Evolutionary conservation across 176 grass and related monocot genomes (phyloP), one percentile per base, ranked within the genome.

Genomic region (Lolium rigidum): DNA sequence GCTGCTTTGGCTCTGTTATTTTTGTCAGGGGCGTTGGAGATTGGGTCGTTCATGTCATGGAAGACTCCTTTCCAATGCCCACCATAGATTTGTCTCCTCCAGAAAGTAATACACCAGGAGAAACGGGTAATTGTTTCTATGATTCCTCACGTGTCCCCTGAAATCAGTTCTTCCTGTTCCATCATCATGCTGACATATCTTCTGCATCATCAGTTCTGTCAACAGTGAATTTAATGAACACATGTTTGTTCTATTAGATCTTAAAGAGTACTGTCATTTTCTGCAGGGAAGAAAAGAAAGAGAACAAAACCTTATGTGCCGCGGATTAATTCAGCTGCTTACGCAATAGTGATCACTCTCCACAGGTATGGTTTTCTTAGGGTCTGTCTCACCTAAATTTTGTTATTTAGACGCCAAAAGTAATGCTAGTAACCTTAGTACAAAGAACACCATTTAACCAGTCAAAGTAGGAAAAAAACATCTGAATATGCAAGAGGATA

Each of bases 331-430:
- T 86, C 86, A 70, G 93, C 86, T 69, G 66, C 96, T 28, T 95
- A 98, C 11, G 93, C 96, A 7, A 80, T 95, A 79, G 37, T 95
- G 74, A 91, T 98, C 67, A 95, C 93, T 6, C 93, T 98, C 65
- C 72, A 91, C 43, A 91, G 88, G 96, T 98, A 77, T 47, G 48
- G 17, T 46, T 86, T 20, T 52, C 78, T 60, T 52, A 46, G 44
- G 38, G 35, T 58, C 64, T 54, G 59, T 71, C 28, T 72, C 77
- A 28, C 47, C 22, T 70, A 21, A 14, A 4, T 55, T 61, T 38
- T 76, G 6, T 61, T 90, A 60, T 44, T 83, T 15, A 41, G 1
- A 11, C 12, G 39, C 37, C 26, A 68, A 25, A 83, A 70, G 2
- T 70, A 60, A 38, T 15, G 12, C 22, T 80, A 50, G 16, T 8